These are phyloP conservation scores for Ascochyta lentis DNA, from an alignment of 2,329 filamentous ascomycete species.

Conservation along the genomic window DNA sequence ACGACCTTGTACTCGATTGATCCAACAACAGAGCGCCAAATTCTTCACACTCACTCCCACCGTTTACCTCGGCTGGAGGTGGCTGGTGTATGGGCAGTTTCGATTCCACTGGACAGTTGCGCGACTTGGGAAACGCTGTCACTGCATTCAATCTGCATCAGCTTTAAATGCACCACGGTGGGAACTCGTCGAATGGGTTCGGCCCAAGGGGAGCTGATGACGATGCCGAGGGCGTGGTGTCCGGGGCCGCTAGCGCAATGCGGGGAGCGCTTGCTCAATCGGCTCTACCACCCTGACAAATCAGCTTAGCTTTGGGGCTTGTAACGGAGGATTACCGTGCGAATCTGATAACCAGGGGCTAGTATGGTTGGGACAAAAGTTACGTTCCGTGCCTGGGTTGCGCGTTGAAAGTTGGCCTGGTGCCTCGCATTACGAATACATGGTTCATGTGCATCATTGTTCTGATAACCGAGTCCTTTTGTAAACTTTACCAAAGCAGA, in stretches of 20 bases:
- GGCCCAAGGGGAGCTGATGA: constrained; percentile 23
- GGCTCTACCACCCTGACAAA: background rate
- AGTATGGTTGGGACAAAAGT: no score
- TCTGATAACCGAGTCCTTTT: no score
- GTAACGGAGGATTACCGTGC: no score
- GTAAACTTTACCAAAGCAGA: no score
- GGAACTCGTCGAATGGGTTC: constrained; percentile 4
- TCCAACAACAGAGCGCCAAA: background rate
- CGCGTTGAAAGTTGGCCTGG: no score
- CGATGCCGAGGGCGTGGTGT: constrained; percentile 23
- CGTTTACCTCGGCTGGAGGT: background rate
- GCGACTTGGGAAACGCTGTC: background rate
- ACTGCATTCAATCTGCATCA: background rate
- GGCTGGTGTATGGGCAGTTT: background rate
- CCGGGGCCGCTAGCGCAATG: constrained; percentile 21
- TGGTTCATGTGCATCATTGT: no score
- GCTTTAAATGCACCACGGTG: background rate
- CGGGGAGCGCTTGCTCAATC: constrained; percentile 20
- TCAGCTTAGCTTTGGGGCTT: background rate
- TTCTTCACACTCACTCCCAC: background rate
- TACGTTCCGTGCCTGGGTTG: no score
- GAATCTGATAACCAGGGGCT: no score
- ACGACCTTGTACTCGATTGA: background rate
- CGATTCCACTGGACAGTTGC: background rate
- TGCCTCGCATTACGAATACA: no score